A percentile compares a stretch with the other conserved stretches of the same genome.
These are phyloP conservation scores for Wickerhamomyces tratensis DNA, from an alignment of 805 yeast genomes.

Conservation along the genomic window DNA sequence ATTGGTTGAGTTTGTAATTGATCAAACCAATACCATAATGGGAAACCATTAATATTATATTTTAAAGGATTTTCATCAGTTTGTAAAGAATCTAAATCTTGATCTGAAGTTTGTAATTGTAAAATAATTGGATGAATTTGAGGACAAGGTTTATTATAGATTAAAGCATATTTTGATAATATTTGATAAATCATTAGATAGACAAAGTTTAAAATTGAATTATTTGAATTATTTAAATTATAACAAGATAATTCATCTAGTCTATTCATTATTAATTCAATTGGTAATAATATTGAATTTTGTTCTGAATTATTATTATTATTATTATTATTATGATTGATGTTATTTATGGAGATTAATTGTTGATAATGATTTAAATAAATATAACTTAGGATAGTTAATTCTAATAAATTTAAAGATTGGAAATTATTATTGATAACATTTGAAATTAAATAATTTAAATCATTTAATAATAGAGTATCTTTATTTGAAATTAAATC, in stretches of 20 bases:
- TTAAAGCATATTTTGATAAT: background rate
- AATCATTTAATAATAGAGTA: too few relatives aligned
- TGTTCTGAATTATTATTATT: background rate
- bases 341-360: constrained; percentile 4
- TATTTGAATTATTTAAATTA: background rate
- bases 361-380: constrained; percentile 30
- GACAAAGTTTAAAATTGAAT: background rate
- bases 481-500: too few relatives aligned
- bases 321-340: too few relatives aligned
- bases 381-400: constrained; percentile 31
- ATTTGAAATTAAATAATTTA: too few relatives aligned
- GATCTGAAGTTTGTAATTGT: too few relatives aligned
- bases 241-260: background rate
- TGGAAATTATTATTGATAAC: background rate
- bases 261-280: background rate
- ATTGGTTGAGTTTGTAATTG: background rate
- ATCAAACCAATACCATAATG: background rate
- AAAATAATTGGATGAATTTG: too few relatives aligned
- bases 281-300: background rate
- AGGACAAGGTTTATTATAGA: background rate
- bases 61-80: too few relatives aligned
- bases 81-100: too few relatives aligned
- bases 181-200: background rate
- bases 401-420: too few relatives aligned
- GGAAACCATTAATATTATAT: background rate